Base-by-base conservation (phyloP, 1,284 basidiomycete genomes). In the Trichosporon asahii region DNA sequence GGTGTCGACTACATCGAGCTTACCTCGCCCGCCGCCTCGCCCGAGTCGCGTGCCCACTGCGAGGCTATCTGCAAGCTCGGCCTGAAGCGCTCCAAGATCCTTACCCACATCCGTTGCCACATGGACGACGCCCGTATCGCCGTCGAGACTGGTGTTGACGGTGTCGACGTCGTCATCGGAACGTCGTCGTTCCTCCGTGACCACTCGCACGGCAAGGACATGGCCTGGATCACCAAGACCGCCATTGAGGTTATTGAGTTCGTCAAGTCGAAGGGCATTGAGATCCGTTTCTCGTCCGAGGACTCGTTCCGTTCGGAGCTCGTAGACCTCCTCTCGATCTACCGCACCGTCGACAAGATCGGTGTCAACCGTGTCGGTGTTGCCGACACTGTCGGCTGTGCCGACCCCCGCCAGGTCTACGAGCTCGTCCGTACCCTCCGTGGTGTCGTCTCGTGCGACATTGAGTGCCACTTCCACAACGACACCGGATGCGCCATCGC, bases 1-100 rank as follows among this genome's bases (percentile, higher is more conserved):
- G 97, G 97, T 81, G 97, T 99, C 73, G 97, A 99, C 84, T 99
- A 98, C 88, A 96, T 99, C 82, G 97, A 99, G 84, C 90, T 99
- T 80, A 99, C 97, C 29, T 98, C 95, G 25, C 97, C 97, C 64
- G 95, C 93, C 64, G 97, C 97, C 35, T 98, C 95, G 8, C 96
- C 98, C 82, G 95, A 99, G 85, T 97, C 95, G 31, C 89, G 93
- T 67, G 85, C 87, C 31, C 96, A 99, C 83, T 99, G 97, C 85
- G 95, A 98, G 87, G 93, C 93, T 65, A 99, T 99, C 85, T 99
- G 97, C 91, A 95, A 96, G 88, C 93, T 99, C 77, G 95, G 96
- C 7, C 88, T 99, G 84, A 96, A 94, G 88, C 87, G 73, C 65
- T 81, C 84, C 75, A 85, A 85, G 88, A 95, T 99, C 83, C 89